These are phyloP conservation scores for Candida dajiaensis DNA, from an alignment of 805 yeast genomes.

Conservation along the genomic window DNA sequence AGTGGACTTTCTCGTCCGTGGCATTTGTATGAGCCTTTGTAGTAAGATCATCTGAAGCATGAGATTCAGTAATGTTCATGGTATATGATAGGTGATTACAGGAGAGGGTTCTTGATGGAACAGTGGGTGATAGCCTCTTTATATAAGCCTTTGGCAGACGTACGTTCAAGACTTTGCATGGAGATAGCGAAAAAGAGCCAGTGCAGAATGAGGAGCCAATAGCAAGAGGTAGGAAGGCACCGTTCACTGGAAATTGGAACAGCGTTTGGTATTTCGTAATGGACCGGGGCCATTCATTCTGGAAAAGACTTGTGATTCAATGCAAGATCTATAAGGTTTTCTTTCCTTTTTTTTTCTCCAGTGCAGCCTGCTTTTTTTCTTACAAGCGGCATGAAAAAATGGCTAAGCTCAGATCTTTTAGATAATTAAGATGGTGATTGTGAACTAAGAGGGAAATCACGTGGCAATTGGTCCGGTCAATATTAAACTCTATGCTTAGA, in stretches of 20 bases:
- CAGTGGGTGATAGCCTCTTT: not conserved
- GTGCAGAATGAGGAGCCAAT: not conserved
- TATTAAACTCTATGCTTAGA: no score
- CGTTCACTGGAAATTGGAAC: not conserved
- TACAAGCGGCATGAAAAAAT: no score
- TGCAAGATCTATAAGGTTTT: not conserved
- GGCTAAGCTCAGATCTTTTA: not conserved
- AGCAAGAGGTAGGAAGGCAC: not conserved
- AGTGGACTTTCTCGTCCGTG: not conserved
- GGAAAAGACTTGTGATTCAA: not conserved
- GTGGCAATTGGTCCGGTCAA: no score
- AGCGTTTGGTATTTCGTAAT: not conserved
- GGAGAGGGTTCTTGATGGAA: not conserved
- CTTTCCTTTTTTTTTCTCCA: not conserved
- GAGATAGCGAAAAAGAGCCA: not conserved
- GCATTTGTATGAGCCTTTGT: not conserved
- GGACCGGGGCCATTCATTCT: not conserved
- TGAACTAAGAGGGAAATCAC: no score
- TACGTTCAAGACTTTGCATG: not conserved
- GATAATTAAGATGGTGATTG: not conserved
- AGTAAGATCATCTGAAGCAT: not conserved
- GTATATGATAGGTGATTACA: not conserved
- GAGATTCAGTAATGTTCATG: not conserved
- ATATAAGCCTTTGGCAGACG: not conserved
- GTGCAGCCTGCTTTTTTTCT: not conserved